Conservation (phyloP, 2,329 filamentous ascomycete species). For the Diaporthe helianthi region DNA sequence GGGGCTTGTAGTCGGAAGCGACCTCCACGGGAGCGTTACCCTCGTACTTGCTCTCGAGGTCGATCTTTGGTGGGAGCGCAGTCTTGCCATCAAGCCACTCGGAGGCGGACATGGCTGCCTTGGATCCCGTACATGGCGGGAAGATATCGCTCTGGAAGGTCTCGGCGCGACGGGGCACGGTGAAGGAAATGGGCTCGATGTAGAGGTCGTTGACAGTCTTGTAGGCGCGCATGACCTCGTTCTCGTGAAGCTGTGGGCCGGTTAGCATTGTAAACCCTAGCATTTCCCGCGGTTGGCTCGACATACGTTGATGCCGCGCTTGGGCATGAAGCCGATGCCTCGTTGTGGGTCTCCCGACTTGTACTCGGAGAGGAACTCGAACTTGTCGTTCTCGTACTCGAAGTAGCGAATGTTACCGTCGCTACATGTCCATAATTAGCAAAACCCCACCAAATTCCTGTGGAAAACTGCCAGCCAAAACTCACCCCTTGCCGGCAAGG, state of each 20-base stretch:
- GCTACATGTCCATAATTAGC: constrained; percentile 52
- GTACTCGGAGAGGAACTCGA: constrained; percentile 96
- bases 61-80: constrained; percentile 86
- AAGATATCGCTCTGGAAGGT: constrained; percentile 98
- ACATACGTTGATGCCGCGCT: constrained; percentile 87
- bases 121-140: constrained; percentile 81
- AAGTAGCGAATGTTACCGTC: constrained; percentile 99
- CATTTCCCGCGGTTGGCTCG: background rate
- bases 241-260: constrained; percentile 76
- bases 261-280: constrained; percentile 33
- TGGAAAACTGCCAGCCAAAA: constrained; percentile 35
- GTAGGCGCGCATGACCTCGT: constrained; percentile 93
- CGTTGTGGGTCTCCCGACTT: constrained; percentile 96
- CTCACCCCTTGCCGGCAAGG: constrained; percentile 94
- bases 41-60: constrained; percentile 90
- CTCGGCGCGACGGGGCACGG: constrained; percentile 90
- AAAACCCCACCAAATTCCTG: constrained; percentile 35
- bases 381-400: constrained; percentile 98
- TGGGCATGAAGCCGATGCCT: constrained; percentile 91
- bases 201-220: constrained; percentile 96
- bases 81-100: constrained; percentile 92
- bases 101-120: constrained; percentile 77
- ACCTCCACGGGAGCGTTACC: constrained; percentile 82
- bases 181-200: constrained; percentile 97
- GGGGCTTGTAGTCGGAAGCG: constrained; percentile 70